Conservation (phyloP, 768 basidiomycete genomes). For the Steccherinum ochraceum region DNA sequence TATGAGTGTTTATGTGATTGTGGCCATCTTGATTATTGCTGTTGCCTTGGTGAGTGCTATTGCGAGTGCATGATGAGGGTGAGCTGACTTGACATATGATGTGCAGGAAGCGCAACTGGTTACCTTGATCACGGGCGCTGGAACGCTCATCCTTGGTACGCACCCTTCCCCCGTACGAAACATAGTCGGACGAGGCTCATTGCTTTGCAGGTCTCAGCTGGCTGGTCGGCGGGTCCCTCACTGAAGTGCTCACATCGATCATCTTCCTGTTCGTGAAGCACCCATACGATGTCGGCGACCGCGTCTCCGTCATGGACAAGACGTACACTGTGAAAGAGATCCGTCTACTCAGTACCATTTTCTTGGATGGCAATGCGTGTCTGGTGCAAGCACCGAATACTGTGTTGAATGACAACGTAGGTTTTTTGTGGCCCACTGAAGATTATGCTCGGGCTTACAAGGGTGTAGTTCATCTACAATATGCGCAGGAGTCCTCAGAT, state of each 20-base stretch:
- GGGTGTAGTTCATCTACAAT: slow-evolving; percentile 58
- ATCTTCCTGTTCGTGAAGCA: slow-evolving; percentile 91
- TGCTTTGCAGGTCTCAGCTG: slow-evolving; percentile 57
- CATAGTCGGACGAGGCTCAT: too few relatives aligned
- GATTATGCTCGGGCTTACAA: neutral
- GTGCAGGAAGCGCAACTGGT: slow-evolving; percentile 64
- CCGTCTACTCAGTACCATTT: slow-evolving; percentile 70
- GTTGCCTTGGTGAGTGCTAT: slow-evolving; percentile 57
- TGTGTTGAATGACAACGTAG: slow-evolving; percentile 48
- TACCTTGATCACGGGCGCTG: slow-evolving; percentile 72
- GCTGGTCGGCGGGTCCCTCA: slow-evolving; percentile 77
- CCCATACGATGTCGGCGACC: slow-evolving; percentile 78
- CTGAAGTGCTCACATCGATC: slow-evolving; percentile 78
- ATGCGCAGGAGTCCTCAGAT: slow-evolving; percentile 72
- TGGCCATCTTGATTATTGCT: slow-evolving; percentile 73
- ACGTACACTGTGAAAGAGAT: slow-evolving; percentile 85
- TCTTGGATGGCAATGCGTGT: slow-evolving; percentile 53
- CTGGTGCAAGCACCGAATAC: slow-evolving; percentile 70
- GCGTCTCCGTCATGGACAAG: slow-evolving; percentile 45
- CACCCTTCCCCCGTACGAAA: too few relatives aligned
- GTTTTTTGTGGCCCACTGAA: slow-evolving; percentile 5
- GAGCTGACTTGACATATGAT: slow-evolving; percentile 5
- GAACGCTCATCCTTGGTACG: slow-evolving; percentile 48
- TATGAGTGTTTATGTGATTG: slow-evolving; percentile 70
- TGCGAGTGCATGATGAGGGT: slow-evolving; percentile 7